Conservation (phyloP, 495 filamentous ascomycete genomes). For the Neurospora hispaniola region DNA sequence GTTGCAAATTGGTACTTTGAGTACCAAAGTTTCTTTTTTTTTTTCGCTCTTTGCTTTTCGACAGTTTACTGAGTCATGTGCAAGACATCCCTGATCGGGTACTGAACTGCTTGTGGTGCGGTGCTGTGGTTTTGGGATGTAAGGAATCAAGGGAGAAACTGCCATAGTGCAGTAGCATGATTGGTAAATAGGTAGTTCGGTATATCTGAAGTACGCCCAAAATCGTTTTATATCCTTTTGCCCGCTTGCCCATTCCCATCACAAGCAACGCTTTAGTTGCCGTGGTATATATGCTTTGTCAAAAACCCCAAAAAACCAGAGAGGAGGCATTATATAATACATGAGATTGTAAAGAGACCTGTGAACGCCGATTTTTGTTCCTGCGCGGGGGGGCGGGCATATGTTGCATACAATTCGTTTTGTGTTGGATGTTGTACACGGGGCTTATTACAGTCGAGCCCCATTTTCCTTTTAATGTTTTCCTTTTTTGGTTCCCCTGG, state of each 20-base stretch:
- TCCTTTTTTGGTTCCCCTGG: neutral
- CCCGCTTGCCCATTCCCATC: neutral
- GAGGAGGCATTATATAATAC: conserved; percentile 1
- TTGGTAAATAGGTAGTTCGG: neutral
- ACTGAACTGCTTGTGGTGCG: too few relatives aligned
- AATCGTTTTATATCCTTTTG: neutral
- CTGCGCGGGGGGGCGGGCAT: neutral
- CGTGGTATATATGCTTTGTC: neutral
- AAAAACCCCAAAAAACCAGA: neutral
- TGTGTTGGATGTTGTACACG: neutral
- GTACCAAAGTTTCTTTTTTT: neutral
- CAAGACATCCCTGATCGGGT: too few relatives aligned
- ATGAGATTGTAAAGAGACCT: neutral
- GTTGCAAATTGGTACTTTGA: neutral
- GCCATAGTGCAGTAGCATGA: neutral
- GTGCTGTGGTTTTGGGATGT: too few relatives aligned
- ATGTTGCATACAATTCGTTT: neutral
- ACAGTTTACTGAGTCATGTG: too few relatives aligned
- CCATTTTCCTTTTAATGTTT: neutral
- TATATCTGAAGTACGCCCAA: neutral
- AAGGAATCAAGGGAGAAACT: too few relatives aligned
- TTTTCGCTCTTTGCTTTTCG: too few relatives aligned
- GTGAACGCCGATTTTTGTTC: neutral
- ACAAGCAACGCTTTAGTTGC: neutral
- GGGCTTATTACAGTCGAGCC: neutral